Percentiles rank a stretch among this genome's conserved stretches.
Evolutionary conservation across 163 green algal species (phyloP).

Genomic region (Volvox carteri): DNA sequence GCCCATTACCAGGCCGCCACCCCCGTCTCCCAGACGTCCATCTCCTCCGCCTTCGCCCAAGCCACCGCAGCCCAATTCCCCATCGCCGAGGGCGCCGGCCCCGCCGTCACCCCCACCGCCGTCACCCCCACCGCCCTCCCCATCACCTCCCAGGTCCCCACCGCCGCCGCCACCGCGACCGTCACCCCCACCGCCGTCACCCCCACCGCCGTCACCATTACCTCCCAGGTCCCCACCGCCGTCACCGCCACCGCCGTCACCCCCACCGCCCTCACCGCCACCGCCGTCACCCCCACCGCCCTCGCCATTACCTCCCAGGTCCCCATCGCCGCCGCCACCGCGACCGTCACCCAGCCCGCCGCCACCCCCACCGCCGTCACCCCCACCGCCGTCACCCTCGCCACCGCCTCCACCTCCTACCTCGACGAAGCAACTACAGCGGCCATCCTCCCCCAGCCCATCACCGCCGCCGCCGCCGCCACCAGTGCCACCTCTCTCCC

Average conservation of each 20-base stretch:
- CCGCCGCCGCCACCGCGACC: too few species aligned
- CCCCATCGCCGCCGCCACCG: background rate
- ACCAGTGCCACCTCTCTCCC: background rate
- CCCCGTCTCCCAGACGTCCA: background rate
- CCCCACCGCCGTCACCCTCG: background rate
- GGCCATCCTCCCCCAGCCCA: too few species aligned
- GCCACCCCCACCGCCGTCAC: background rate
- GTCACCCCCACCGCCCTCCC: background rate
- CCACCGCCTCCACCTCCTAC: too few species aligned
- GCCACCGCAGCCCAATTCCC: background rate
- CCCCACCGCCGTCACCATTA: too few species aligned
- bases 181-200: too few species aligned
- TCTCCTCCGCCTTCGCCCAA: background rate
- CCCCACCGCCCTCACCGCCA: too few species aligned
- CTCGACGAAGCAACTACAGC: too few species aligned
- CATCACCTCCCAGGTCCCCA: background rate
- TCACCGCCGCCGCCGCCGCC: too few species aligned
- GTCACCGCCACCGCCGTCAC: too few species aligned
- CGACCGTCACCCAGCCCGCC: background rate
- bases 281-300: too few species aligned
- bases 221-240: too few species aligned
- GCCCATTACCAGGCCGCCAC: background rate
- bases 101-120: background rate
- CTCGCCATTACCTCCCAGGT: background rate
- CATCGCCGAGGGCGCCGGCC: background rate